Conservation (phyloP, 208 protist species). For the Crithidia thermophila region DNA sequence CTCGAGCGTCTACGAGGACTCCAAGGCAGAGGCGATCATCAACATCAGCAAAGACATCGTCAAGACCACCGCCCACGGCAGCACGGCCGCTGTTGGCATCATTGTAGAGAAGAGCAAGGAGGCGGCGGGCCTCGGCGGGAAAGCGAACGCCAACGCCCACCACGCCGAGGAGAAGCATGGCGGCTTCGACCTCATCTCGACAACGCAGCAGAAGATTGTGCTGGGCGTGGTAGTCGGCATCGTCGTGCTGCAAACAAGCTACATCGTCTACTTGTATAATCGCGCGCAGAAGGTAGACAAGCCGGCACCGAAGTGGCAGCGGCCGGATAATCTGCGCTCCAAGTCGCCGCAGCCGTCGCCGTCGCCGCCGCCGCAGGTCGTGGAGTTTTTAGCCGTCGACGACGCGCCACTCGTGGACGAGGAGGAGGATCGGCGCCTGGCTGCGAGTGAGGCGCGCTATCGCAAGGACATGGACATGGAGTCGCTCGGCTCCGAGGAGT, state of each 20-base stretch:
- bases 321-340: conserved; percentile 5
- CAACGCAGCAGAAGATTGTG: conserved; percentile 14
- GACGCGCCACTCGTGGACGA: conserved; percentile 12
- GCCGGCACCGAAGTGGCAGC: conserved; percentile 22
- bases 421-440: conserved; percentile 20
- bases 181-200: conserved; percentile 5
- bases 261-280: conserved; percentile 35
- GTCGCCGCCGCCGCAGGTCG: conserved; percentile 5
- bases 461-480: conserved; percentile 28
- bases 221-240: conserved; percentile 28
- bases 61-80: conserved; percentile 15
- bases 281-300: conserved; percentile 7
- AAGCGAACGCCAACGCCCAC: neutral
- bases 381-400: neutral
- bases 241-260: conserved; percentile 21
- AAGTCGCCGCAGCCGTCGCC: conserved; percentile 7
- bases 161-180: conserved; percentile 6
- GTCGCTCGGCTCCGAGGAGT: conserved; percentile 7
- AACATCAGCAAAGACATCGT: conserved; percentile 29
- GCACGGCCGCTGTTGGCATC: conserved; percentile 5
- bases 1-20: conserved; percentile 15
- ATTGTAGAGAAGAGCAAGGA: conserved; percentile 26
- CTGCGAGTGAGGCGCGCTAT: conserved; percentile 17
- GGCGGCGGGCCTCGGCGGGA: conserved; percentile 1
- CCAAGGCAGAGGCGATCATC: conserved; percentile 12